phyloP scores from a whole-genome alignment of 2,329 filamentous ascomycete genomes.

The Calonectria hawksworthii region DNA sequence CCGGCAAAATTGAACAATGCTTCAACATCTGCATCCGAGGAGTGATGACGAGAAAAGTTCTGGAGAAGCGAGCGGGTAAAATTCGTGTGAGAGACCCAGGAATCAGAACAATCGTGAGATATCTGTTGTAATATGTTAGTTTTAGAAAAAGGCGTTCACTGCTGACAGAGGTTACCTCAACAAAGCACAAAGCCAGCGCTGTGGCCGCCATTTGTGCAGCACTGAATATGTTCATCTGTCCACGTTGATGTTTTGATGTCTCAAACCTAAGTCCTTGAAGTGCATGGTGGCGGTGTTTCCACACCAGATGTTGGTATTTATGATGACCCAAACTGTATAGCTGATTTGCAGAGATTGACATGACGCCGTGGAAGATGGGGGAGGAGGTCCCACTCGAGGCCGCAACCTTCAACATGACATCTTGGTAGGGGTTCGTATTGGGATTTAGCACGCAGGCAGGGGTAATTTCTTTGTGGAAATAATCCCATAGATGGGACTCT shows the following conservation, averaged over 20 bases:
- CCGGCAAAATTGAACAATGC: conserved; percentile 42
- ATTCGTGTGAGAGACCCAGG: conserved; percentile 45
- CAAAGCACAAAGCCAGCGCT: not conserved
- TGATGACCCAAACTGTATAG: conserved; percentile 41
- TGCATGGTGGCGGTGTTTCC: conserved; percentile 36
- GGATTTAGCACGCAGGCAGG: conserved; percentile 43
- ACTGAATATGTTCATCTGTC: not conserved
- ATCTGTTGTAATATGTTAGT: conserved; percentile 30
- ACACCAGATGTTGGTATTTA: conserved; percentile 34
- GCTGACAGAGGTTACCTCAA: not conserved
- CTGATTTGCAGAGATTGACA: conserved; percentile 47
- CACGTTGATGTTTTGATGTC: not conserved
- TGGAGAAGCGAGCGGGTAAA: conserved; percentile 40
- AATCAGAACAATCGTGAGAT: conserved; percentile 43
- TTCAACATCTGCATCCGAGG: conserved; percentile 33
- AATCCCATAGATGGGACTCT: conserved; percentile 44
- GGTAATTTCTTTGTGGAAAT: conserved; percentile 43
- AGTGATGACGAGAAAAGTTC: not conserved
- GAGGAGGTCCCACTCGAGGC: conserved; percentile 32
- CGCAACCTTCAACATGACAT: conserved; percentile 45
- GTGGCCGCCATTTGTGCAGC: conserved; percentile 9
- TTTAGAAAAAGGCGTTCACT: accelerated
- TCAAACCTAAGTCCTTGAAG: conserved; percentile 33
- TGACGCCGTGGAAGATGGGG: conserved; percentile 46
- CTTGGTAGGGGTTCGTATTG: conserved; percentile 43